These are phyloP conservation scores for Cajanus cajan DNA, from an alignment of 306 rosid species.

Conservation along the genomic window DNA sequence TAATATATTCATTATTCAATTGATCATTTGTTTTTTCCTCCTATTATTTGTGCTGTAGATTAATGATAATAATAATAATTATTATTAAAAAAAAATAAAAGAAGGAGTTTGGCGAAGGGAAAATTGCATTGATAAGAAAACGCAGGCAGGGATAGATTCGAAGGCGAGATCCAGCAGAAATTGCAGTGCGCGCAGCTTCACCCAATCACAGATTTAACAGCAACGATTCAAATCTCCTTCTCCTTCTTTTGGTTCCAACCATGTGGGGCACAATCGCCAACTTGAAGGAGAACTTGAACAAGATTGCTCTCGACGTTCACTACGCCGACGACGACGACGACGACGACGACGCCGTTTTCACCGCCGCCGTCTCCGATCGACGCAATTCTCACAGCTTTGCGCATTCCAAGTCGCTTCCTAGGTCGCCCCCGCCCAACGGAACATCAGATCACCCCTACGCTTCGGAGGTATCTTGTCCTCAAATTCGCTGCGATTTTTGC, in stretches of 20 bases:
- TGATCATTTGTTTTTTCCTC: no score
- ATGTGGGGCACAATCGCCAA: slow-evolving; percentile 90
- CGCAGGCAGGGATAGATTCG: slow-evolving; percentile 26
- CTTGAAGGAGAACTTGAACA: slow-evolving; percentile 80
- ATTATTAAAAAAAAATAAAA: background rate
- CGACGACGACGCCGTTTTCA: slow-evolving; percentile 46
- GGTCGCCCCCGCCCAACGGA: slow-evolving; percentile 61
- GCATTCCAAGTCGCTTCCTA: slow-evolving; percentile 48
- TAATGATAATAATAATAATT: no score
- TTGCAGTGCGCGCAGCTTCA: slow-evolving; percentile 23
- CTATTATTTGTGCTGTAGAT: no score
- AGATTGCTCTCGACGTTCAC: slow-evolving; percentile 89
- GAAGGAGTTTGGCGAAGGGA: background rate
- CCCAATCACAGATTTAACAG: slow-evolving; percentile 13
- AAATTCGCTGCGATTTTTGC: background rate
- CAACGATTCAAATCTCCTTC: slow-evolving; percentile 22
- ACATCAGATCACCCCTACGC: slow-evolving; percentile 34
- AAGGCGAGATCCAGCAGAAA: slow-evolving; percentile 31
- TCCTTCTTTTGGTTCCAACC: slow-evolving; percentile 14
- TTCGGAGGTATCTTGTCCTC: slow-evolving; percentile 44
- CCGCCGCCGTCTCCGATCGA: slow-evolving; percentile 64
- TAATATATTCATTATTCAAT: no score
- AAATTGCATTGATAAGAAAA: background rate
- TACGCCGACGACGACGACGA: slow-evolving; percentile 54
- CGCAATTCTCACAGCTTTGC: slow-evolving; percentile 63